These are phyloP conservation scores for Marasmius oreades DNA, from an alignment of 1,284 basidiomycete genomes.

Conservation along the genomic window DNA sequence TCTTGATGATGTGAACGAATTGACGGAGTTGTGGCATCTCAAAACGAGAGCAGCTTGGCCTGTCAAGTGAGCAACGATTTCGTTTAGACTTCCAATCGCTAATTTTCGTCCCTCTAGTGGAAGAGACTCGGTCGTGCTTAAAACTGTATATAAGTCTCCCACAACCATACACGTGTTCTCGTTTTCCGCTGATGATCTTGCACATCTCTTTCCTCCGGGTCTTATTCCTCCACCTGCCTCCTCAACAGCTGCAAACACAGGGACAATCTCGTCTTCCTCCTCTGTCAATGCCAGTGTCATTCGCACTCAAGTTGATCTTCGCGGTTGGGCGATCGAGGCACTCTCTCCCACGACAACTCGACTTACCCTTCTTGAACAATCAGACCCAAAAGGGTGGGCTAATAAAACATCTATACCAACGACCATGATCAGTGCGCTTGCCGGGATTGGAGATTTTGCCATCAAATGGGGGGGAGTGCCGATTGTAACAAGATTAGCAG, in stretches of 20 bases:
- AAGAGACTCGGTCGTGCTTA: slow-evolving; percentile 86
- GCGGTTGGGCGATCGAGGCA: slow-evolving; percentile 96
- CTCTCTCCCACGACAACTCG: slow-evolving; percentile 94
- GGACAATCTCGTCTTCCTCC: slow-evolving; percentile 76
- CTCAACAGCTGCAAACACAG: slow-evolving; percentile 72
- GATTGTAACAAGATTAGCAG: slow-evolving; percentile 78
- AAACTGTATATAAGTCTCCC: slow-evolving; percentile 97
- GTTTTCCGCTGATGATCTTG: slow-evolving; percentile 63
- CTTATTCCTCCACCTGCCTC: not conserved
- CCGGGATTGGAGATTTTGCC: slow-evolving; percentile 90
- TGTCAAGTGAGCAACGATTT: slow-evolving; percentile 65
- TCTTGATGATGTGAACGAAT: slow-evolving; percentile 88
- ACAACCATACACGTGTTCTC: slow-evolving; percentile 94
- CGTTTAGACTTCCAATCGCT: slow-evolving; percentile 4
- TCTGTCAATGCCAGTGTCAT: slow-evolving; percentile 67
- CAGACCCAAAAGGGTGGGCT: slow-evolving; percentile 96
- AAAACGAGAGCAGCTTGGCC: slow-evolving; percentile 91
- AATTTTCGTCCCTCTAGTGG: slow-evolving; percentile 51
- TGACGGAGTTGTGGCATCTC: slow-evolving; percentile 90
- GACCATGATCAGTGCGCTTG: slow-evolving; percentile 84
- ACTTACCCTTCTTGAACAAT: slow-evolving; percentile 93
- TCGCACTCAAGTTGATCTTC: slow-evolving; percentile 91
- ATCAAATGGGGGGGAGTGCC: slow-evolving; percentile 96
- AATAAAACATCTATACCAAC: slow-evolving; percentile 92
- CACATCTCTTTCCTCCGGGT: not conserved